Base-by-base conservation (phyloP, 2,329 filamentous ascomycete genomes). In the Scytalidium lignicola region DNA sequence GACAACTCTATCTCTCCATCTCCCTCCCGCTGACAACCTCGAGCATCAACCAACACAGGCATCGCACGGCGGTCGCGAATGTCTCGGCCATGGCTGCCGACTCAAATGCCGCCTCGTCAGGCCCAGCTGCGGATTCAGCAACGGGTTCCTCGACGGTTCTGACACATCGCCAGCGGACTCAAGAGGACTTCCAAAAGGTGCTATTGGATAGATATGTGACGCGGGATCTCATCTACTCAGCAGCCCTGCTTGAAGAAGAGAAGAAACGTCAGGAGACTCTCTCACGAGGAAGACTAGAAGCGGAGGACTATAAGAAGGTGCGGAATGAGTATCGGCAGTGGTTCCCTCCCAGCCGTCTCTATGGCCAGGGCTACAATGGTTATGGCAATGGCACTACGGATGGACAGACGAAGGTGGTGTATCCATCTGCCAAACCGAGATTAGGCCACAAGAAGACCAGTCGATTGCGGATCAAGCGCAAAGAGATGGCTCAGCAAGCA, bases 361-460 rank as follows among this genome's bases (percentile, higher is more conserved):
- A 75, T 70, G 86, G 75, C 68, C 81, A 75, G 59, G 93, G 93
- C 48, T 99, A 95, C 66, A 83, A 81, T 63, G 92, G 91, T 41
- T 96, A 86, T 63, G 92, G 88, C 56, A 97, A 97, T 72, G 86
- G 87, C 53, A 76, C 82, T 60, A 96, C 92, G 23, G 90, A 91
- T 61, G 83, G 80, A 44, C 75, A 75, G 47, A 78, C 85, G 41
- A 78, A 81, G 54, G 74, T 97, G 51, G 68, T 96, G 41, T 97
- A 97, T 70, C 91, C 91, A 19, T 72, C 74, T 37, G 81, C 88
- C 58, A 86, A 90, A 64, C 83, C 82, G 54, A 83, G 87, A 48
- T 85, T 87, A 1, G 91, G 90, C 32, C 86, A 86, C 59, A 82
- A 88, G 57, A 83, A 85, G 58, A 86, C 90, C 12, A 80, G 83